Base-by-base conservation (phyloP, 176 grass and related monocot species). In the Carex littledalei region DNA sequence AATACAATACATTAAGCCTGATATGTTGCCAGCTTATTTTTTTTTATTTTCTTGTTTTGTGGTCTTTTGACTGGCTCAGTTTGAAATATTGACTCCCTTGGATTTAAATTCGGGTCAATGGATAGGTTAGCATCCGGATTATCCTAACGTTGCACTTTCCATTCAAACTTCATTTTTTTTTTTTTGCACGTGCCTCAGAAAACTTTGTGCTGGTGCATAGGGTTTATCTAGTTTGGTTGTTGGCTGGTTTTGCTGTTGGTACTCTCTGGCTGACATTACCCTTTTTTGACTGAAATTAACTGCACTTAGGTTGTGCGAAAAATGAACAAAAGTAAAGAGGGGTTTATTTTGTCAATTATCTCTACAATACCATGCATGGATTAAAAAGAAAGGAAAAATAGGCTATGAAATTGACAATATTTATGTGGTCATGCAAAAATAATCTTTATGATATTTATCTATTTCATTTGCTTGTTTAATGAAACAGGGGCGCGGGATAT, bases 401-500 rank as follows among this genome's bases (percentile, higher is more conserved):
- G 71, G 45, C n/a, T 20, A 22, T 45, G 41, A 26, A 15, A 26
- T n/a, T 76, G 71, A 52, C 45, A 17, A 68, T 68, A 37, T 34
- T 68, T 68, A 68, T 37, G 5, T 67, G 13, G 3, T 64, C 62
- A n/a, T 53, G 12, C 5, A 12, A 26, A 50, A 22, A 14, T 54
- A 6, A 54, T 54, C 12, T 26, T 52, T 21, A 8, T 22, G 47
- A 15, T 35, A 65, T 49, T 86, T 35, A 11, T 43, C 5, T 78
- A 20, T 65, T 79, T 37, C 14, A 22, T 17, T 32, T 73, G 17
- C 6, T 63, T 67, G 18, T 35, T 76, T 83, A 15, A 53, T 58
- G 20, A 60, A 49, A 41, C 90, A 90, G 92, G 92, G 86, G 8
- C 94, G 90, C 0, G 90, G 94, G 50, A 81, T 94, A 3, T 97